Base-by-base conservation (phyloP, 2,329 filamentous ascomycete species). In the Beauveria scarabaeidicola region DNA sequence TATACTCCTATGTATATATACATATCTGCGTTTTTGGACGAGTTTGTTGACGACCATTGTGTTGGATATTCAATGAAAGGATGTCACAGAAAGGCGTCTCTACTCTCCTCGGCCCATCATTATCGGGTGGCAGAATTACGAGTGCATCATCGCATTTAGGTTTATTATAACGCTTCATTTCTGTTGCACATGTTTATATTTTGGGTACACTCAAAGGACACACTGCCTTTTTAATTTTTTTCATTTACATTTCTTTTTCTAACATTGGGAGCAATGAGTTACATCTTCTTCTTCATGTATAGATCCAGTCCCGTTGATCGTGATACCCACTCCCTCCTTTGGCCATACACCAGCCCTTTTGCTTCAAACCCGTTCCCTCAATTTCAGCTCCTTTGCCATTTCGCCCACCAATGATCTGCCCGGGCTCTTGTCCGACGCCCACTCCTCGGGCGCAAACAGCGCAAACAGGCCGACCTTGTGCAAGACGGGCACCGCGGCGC, bases 401-500 rank as follows among this genome's bases (percentile, higher is more conserved):
- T 23, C 44, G 2, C 63, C 63, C 1, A 64, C 61, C 43, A 64
- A 21, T 23, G 63, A 52, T 11, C 61, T 53, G 3, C 61, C 63
- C 3, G 40, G 38, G 5, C 59, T 46, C 25, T 11, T 44, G 7
- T 48, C 52, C 36, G 25, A 36, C n/a, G 58, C 58, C 61, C 63
- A 64, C 36, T 64, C 63, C 7, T 59, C 58, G 5, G 60, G 58
- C 4, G 23, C 8, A 41, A 64, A 63, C 9, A 63, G 43, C 8
- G 57, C 61, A 59, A 64, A 64, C 43, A 64, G 43, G 54, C 61
- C 63, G 5, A 64, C 61, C 13, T 58, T 57, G 17, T 36, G 38
- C 52, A 63, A 56, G 13, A 63, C 62, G 6, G 61, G 60, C 21
- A 63, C 36, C 5, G 59, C 50, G 17, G 63, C 62, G 19, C 47